Evolutionary conservation across 805 yeast genomes (phyloP).

Genomic region (Komagataella kurtzmanii): DNA sequence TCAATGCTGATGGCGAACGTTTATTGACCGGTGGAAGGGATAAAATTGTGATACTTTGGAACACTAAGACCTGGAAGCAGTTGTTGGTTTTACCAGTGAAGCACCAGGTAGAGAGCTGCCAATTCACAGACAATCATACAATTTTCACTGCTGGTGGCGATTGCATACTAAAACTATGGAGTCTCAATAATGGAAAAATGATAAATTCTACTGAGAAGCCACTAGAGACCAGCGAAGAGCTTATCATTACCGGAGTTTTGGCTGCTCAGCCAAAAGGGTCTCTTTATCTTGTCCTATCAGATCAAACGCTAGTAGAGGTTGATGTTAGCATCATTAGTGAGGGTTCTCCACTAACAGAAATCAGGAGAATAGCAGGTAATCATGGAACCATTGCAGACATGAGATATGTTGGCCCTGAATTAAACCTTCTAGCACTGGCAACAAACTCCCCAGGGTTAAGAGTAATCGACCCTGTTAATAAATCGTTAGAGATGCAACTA

Average conservation of each 20-base stretch:
- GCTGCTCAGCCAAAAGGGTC: constrained; percentile 16
- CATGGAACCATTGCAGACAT: constrained; percentile 93
- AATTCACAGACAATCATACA: constrained; percentile 28
- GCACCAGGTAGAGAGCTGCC: constrained; percentile 62
- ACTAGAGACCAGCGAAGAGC: constrained; percentile 52
- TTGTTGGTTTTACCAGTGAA: constrained; percentile 56
- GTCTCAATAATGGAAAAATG: constrained; percentile 31
- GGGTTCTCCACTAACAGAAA: constrained; percentile 23
- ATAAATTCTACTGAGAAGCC: constrained; percentile 34
- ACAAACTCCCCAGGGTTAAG: constrained; percentile 88
- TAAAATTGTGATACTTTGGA: constrained; percentile 52
- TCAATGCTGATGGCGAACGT: constrained; percentile 34
- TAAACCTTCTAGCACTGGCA: constrained; percentile 60
- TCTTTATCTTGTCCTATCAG: constrained; percentile 53
- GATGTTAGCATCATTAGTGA: constrained; percentile 16
- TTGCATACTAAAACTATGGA: constrained; percentile 58
- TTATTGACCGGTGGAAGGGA: constrained; percentile 87
- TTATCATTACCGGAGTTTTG: constrained; percentile 48
- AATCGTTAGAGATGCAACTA: constrained; percentile 46
- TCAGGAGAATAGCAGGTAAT: constrained; percentile 69
- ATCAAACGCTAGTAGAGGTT: constrained; percentile 62
- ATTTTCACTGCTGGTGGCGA: constrained; percentile 73
- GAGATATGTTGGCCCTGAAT: constrained; percentile 56
- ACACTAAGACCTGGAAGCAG: constrained; percentile 36
- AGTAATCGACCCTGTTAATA: constrained; percentile 46